Evolutionary conservation across 768 basidiomycete species (phyloP).

Genomic region (Daedaleopsis nitida): DNA sequence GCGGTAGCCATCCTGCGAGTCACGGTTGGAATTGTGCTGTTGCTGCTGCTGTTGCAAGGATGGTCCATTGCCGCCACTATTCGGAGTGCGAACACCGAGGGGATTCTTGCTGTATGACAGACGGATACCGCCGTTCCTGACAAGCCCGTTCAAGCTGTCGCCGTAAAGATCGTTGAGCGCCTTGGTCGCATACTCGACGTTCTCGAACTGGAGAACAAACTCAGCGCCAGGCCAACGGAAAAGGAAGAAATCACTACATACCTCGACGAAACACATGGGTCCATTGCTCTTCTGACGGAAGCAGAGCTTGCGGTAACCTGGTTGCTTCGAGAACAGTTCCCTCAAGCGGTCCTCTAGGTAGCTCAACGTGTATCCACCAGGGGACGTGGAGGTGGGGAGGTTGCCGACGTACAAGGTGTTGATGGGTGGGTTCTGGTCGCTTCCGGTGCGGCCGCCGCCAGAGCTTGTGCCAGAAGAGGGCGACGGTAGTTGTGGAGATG

Average conservation of each 20-base stretch:
- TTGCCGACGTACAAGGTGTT: conserved; percentile 99
- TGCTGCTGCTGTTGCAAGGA: conserved; percentile 27
- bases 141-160: conserved; percentile 83
- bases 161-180: conserved; percentile 93
- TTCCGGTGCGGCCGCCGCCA: conserved; percentile 39
- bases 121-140: conserved; percentile 95
- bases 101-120: conserved; percentile 98
- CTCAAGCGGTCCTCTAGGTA: conserved; percentile 87
- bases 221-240: background rate
- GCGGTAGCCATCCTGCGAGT: conserved; percentile 5
- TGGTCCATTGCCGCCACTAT: conserved; percentile 38
- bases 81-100: conserved; percentile 86
- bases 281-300: conserved; percentile 97
- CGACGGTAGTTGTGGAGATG: conserved; percentile 76
- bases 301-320: conserved; percentile 89
- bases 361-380: conserved; percentile 71
- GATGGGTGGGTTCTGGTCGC: conserved; percentile 97
- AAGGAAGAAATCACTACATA: conserved; percentile 33
- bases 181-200: conserved; percentile 79
- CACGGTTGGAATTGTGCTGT: conserved; percentile 13
- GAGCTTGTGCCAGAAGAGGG: conserved; percentile 69
- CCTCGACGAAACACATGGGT: conserved; percentile 99
- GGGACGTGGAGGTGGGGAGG: conserved; percentile 78
- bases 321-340: conserved; percentile 74
- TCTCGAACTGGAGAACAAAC: conserved; percentile 69